phyloP scores from a whole-genome alignment of 352 stramenopile species.

The Phytophthora gonapodyides region DNA sequence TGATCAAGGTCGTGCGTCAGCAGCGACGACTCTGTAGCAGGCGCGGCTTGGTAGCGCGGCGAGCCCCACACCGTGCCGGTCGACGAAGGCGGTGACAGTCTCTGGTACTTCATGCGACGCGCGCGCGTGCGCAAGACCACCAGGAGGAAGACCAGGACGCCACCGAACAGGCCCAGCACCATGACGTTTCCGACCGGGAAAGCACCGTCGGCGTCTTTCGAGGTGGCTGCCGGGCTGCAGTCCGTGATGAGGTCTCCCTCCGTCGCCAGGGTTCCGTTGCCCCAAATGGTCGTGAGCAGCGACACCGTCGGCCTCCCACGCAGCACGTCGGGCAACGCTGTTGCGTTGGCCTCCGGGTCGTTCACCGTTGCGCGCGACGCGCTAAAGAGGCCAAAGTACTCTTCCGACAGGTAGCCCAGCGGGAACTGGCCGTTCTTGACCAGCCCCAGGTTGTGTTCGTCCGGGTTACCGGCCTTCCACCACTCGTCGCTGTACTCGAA shows the following conservation, averaged over 20 bases:
- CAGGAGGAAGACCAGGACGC: conserved; percentile 27
- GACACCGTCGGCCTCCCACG: conserved; percentile 55
- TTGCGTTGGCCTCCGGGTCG: conserved; percentile 5
- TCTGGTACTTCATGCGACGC: conserved; percentile 31
- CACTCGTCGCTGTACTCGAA: conserved; percentile 84
- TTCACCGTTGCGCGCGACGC: conserved; percentile 13
- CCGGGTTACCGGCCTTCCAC: conserved; percentile 64
- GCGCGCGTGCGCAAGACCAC: conserved; percentile 16
- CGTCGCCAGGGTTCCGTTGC: conserved; percentile 32
- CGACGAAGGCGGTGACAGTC: conserved; percentile 13
- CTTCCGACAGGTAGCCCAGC: conserved; percentile 64
- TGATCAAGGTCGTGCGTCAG: conserved; percentile 23
- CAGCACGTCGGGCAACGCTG: conserved; percentile 40
- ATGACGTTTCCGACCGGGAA: conserved; percentile 10
- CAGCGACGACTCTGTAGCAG: conserved; percentile 18
- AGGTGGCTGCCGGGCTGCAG: conserved; percentile 26
- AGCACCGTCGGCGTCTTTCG: conserved; percentile 11
- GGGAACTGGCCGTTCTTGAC: conserved; percentile 58
- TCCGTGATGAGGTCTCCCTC: conserved; percentile 46
- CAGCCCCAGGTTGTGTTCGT: conserved; percentile 57
- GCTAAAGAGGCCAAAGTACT: conserved; percentile 59
- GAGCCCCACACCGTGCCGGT: conserved; percentile 10
- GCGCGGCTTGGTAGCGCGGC: conserved; percentile 8
- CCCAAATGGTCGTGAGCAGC: conserved; percentile 55
- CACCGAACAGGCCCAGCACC: conserved; percentile 20